Evolutionary conservation across 768 basidiomycete species (phyloP).

Genomic region (Leccinum variicolor): DNA sequence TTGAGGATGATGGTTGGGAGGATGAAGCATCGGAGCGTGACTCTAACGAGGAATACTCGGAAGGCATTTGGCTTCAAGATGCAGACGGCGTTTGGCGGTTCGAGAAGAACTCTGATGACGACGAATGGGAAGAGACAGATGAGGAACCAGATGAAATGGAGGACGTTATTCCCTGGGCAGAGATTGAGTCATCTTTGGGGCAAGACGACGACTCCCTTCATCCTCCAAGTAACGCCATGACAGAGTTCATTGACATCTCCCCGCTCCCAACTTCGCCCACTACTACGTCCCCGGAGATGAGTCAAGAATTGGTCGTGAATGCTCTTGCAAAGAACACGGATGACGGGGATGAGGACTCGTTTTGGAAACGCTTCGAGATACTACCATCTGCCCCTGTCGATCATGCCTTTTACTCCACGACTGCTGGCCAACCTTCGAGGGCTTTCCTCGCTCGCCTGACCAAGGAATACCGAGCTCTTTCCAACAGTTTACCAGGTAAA

Average conservation of each 20-base stretch:
- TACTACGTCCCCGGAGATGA: conserved; percentile 31
- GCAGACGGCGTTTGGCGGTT: conserved; percentile 35
- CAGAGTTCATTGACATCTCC: conserved; percentile 22
- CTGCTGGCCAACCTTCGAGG: conserved; percentile 64
- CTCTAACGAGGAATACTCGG: conserved; percentile 42
- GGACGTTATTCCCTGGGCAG: conserved; percentile 29
- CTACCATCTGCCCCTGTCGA: conserved; percentile 73
- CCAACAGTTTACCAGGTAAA: conserved; percentile 79
- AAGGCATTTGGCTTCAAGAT: conserved; percentile 43
- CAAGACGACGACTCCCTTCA: conserved; percentile 18
- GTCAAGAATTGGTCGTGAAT: conserved; percentile 28
- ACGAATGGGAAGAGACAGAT: conserved; percentile 41
- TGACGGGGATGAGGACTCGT: conserved; percentile 36
- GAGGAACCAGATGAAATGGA: conserved; percentile 38
- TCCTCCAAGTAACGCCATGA: conserved; percentile 12
- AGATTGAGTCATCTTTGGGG: conserved; percentile 19
- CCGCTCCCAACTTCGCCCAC: conserved; percentile 27
- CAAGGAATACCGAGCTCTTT: conserved; percentile 80
- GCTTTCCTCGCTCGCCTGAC: conserved; percentile 71
- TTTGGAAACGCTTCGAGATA: conserved; percentile 83
- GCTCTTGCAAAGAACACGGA: conserved; percentile 25
- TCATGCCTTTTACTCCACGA: conserved; percentile 71
- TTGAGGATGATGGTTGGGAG: conserved; percentile 66
- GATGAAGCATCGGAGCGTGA: conserved; percentile 31
- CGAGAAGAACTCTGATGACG: conserved; percentile 29